These are phyloP conservation scores for Candida piceae DNA, from an alignment of 805 yeast species.

Conservation along the genomic window DNA sequence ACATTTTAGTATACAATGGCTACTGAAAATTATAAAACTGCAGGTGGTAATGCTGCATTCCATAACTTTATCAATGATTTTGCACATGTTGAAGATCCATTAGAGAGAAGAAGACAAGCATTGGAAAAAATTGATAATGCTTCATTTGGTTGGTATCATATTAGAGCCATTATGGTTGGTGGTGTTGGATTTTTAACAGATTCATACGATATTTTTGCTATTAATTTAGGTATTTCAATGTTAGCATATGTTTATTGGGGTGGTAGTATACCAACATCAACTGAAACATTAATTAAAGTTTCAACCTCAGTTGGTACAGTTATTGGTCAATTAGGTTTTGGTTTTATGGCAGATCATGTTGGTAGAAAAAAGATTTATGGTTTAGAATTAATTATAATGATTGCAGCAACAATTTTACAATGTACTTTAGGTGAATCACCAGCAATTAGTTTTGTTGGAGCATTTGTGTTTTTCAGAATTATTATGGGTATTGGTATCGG, in stretches of 20 bases:
- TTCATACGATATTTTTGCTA: conserved; percentile 89
- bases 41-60: conserved; percentile 83
- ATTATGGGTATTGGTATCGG: conserved; percentile 95
- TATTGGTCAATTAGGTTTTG: conserved; percentile 83
- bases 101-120: conserved; percentile 83
- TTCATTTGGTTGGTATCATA: conserved; percentile 75
- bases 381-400: conserved; percentile 78
- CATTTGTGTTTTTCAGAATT: conserved; percentile 73
- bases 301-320: conserved; percentile 94
- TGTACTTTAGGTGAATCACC: conserved; percentile 68
- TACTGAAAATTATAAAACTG: conserved; percentile 31
- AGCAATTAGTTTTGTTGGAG: conserved; percentile 68
- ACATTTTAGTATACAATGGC: too few species aligned
- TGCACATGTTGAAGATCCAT: conserved; percentile 77
- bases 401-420: conserved; percentile 72
- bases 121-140: conserved; percentile 80
- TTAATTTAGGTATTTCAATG: conserved; percentile 78
- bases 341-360: conserved; percentile 70
- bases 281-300: conserved; percentile 72
- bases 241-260: conserved; percentile 72
- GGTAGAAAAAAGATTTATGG: conserved; percentile 91
- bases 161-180: conserved; percentile 78
- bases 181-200: conserved; percentile 94
- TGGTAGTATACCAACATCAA: conserved; percentile 57
- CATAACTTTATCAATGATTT: conserved; percentile 77